Conservation (phyloP, 257 asterid genomes). For the Gentiana macrophylla region DNA sequence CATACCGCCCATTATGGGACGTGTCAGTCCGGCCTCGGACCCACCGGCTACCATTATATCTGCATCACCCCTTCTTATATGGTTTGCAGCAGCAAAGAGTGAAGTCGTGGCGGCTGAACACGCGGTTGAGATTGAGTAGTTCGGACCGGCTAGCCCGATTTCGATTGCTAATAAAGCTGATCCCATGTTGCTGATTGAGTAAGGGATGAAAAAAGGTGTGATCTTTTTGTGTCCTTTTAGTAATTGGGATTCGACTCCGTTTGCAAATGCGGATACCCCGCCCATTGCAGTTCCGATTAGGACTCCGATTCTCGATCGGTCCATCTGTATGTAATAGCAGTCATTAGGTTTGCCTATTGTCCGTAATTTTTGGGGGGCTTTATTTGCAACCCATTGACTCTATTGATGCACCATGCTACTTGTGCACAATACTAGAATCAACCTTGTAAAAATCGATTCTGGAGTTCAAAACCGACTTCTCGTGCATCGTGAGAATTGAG, state of each 20-base stretch:
- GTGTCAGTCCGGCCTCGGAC: constrained; percentile 28
- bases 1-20: constrained; percentile 27
- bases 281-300: constrained; percentile 36
- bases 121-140: constrained; percentile 32
- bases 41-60: constrained; percentile 37
- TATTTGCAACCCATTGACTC: no score
- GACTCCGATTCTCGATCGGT: constrained; percentile 27
- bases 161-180: constrained; percentile 35
- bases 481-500: not conserved
- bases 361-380: not conserved
- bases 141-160: constrained; percentile 34
- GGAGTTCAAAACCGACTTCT: no score
- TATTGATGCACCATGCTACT: no score
- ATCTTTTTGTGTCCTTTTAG: constrained; percentile 33
- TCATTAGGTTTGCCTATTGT: no score
- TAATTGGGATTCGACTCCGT: constrained; percentile 25
- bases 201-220: constrained; percentile 37
- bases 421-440: not conserved
- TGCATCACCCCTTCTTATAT: constrained; percentile 33
- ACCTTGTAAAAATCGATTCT: no score
- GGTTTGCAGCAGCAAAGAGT: constrained; percentile 32
- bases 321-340: constrained; percentile 16
- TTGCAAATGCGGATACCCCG: constrained; percentile 23
- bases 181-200: constrained; percentile 34
- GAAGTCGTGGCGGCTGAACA: constrained; percentile 33